phyloP scores from a whole-genome alignment of 192 early-diverging fungal genomes.

The Blastocladiella britannica region DNA sequence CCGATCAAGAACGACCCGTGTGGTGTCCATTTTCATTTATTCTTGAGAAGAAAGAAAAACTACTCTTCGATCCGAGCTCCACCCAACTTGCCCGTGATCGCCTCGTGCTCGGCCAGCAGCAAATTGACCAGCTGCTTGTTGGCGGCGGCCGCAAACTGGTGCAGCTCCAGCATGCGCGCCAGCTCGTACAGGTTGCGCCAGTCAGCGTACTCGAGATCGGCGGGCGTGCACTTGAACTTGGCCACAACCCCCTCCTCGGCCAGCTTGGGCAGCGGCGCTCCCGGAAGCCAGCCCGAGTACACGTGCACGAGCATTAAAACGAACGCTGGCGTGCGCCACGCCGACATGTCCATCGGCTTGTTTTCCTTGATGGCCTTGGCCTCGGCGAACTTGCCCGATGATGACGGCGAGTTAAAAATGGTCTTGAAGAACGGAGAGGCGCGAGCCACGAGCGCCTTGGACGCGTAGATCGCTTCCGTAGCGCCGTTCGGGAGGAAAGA shows the following conservation, averaged over 20 bases:
- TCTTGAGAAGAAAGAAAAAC: background rate
- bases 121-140: background rate
- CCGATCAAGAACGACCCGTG: no score
- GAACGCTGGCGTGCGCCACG: background rate
- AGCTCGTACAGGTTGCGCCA: background rate
- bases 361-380: background rate
- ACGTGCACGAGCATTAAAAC: background rate
- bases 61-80: no score
- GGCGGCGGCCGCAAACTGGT: background rate
- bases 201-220: background rate
- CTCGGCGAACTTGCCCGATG: background rate
- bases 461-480: background rate
- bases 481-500: background rate
- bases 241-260: background rate
- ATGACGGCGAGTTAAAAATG: background rate
- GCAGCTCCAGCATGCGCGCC: background rate
- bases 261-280: background rate
- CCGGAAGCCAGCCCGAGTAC: background rate
- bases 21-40: no score
- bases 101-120: background rate
- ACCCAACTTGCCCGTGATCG: background rate
- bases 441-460: background rate
- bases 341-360: background rate
- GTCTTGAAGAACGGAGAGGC: background rate
- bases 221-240: background rate